These are phyloP conservation scores for Entonaema liquescens DNA, from an alignment of 495 filamentous ascomycete genomes.

Conservation along the genomic window DNA sequence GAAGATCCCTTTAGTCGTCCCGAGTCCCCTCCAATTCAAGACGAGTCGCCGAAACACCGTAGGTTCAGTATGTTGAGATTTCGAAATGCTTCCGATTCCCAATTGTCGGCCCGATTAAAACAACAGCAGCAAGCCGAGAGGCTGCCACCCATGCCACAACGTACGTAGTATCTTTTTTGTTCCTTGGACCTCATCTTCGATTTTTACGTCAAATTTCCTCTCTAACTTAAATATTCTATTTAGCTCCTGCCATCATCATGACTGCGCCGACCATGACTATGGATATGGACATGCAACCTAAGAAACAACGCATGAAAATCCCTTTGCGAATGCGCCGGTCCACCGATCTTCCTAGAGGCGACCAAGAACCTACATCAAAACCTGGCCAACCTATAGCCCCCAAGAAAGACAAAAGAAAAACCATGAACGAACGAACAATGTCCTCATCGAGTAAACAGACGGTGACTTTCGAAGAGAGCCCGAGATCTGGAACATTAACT, in stretches of 20 bases:
- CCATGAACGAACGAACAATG: constrained; percentile 52
- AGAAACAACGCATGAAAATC: constrained; percentile 63
- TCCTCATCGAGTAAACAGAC: constrained; percentile 54
- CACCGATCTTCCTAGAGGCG: constrained; percentile 52
- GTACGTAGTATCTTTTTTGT: constrained; percentile 57
- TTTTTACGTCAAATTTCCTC: constrained; percentile 3
- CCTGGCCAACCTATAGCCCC: constrained; percentile 21
- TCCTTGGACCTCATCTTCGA: background rate
- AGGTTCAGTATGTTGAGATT: constrained; percentile 92
- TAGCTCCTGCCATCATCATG: constrained; percentile 90
- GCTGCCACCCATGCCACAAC: constrained; percentile 75
- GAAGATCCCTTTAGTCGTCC: constrained; percentile 47
- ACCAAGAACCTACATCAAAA: constrained; percentile 43
- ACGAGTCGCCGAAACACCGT: constrained; percentile 62
- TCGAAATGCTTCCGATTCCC: constrained; percentile 92
- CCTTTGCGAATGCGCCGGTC: constrained; percentile 55
- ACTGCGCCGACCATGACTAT: constrained; percentile 87
- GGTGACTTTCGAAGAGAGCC: constrained; percentile 74
- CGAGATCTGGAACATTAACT: constrained; percentile 63
- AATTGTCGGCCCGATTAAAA: constrained; percentile 80
- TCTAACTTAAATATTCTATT: constrained; percentile 17
- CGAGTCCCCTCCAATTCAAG: constrained; percentile 52
- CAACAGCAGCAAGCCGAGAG: constrained; percentile 68
- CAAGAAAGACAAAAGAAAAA: constrained; percentile 53
- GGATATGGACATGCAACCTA: constrained; percentile 59